A percentile compares a stretch with the other conserved stretches of the same genome.
Evolutionary conservation across 2,329 filamentous ascomycete species (phyloP).

Genomic region (Neopestalotiopsis sp.): DNA sequence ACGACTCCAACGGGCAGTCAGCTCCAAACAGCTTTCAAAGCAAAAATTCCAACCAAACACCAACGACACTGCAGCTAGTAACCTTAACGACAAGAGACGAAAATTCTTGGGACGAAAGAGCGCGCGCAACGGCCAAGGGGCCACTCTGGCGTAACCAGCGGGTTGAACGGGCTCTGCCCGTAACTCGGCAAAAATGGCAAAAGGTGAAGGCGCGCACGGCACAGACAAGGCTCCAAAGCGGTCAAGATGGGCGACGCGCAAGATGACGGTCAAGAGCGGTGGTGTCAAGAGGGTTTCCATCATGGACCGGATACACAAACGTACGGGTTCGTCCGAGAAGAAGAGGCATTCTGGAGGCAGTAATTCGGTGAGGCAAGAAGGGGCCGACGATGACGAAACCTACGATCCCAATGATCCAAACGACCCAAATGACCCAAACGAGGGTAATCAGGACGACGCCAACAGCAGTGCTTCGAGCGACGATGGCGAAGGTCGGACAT

Average conservation of each 20-base stretch:
- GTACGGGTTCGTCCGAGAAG: slow-evolving; percentile 69
- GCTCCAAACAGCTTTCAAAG: not conserved
- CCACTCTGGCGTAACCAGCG: slow-evolving; percentile 46
- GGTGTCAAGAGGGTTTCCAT: slow-evolving; percentile 82
- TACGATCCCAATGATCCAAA: slow-evolving; percentile 27
- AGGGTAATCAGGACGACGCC: slow-evolving; percentile 41
- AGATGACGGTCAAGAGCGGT: slow-evolving; percentile 76
- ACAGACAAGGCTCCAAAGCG: slow-evolving; percentile 55
- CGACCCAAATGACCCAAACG: slow-evolving; percentile 34
- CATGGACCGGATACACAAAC: slow-evolving; percentile 74
- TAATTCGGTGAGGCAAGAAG: slow-evolving; percentile 34
- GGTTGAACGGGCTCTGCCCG: slow-evolving; percentile 50
- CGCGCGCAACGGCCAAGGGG: slow-evolving; percentile 32
- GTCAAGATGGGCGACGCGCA: slow-evolving; percentile 95
- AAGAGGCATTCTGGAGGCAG: slow-evolving; percentile 56
- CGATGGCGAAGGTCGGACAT: slow-evolving; percentile 54
- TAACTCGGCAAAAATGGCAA: slow-evolving; percentile 41
- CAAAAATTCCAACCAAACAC: not conserved
- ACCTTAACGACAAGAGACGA: not conserved
- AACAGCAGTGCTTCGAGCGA: slow-evolving; percentile 42
- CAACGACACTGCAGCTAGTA: not conserved
- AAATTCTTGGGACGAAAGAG: not conserved
- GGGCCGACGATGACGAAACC: slow-evolving; percentile 31
- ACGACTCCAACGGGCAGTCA: not conserved
- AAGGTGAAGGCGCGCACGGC: slow-evolving; percentile 32